Conservation (phyloP, 768 basidiomycete genomes). For the Tulasnella calospora region DNA sequence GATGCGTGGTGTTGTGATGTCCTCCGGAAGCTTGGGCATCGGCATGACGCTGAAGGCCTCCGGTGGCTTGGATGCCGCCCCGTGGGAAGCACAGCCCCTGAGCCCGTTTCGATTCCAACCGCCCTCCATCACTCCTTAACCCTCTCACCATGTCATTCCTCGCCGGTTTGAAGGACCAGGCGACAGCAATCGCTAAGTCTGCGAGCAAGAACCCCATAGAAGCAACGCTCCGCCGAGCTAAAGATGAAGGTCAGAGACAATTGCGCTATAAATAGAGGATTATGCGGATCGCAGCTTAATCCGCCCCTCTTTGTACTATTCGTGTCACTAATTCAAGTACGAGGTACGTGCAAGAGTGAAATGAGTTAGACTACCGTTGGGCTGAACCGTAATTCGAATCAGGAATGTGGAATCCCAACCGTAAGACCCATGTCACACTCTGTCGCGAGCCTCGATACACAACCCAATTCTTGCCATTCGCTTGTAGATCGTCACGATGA, state of each 20-base stretch:
- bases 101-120: background rate
- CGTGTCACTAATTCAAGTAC: background rate
- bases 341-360: background rate
- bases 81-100: background rate
- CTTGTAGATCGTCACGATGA: conserved; percentile 31
- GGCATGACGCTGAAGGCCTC: background rate
- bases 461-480: background rate
- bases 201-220: background rate
- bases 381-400: background rate
- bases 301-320: background rate
- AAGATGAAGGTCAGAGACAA: conserved; percentile 9
- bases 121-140: background rate
- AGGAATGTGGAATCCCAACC: conserved; percentile 26
- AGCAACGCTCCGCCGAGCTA: background rate
- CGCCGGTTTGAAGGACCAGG: background rate
- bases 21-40: background rate
- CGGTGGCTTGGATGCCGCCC: background rate
- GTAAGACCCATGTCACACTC: background rate
- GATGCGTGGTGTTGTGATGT: too few relatives aligned
- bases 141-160: background rate
- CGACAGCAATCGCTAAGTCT: background rate
- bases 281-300: background rate
- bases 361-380: too few relatives aligned
- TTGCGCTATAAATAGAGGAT: background rate
- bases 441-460: background rate